Base-by-base conservation (phyloP, 164 flowering plant genomes). In the Dillenia suffruticosa region DNA sequence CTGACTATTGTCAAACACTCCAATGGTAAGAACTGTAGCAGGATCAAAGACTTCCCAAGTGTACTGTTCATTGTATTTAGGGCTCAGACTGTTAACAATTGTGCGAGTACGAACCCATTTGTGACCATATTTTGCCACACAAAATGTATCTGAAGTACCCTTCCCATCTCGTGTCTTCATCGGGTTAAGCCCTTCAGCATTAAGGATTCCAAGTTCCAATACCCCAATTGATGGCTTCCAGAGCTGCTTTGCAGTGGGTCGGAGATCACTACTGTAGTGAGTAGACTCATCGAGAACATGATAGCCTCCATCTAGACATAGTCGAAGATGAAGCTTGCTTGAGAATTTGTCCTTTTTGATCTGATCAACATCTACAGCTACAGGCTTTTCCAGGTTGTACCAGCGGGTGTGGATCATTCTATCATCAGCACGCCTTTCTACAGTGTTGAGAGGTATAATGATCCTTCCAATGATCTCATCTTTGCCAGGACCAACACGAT, bases 221-320 rank as follows among this genome's bases (percentile, higher is more conserved):
- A 90, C 71, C 16, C 97, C 96, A 43, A 90, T 83, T 9, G 96
- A 62, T 12, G 86, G 90, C 68, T 78, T 84, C 97, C 96, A 90
- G 1, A 90, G 83, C 75, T 84, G 96, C 63, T 83, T 90, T 49
- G 96, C 94, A 8, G 97, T 84, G 40, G 98, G 97, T 7, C 98
- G 90, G 46, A 93, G 92, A 62, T 93, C 98, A 56, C 93, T 88
- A 60, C 96, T 93, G 62, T 90, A 88, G 58, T 88, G 94, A 40
- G 92, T 90, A 1, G 97, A 87, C 62, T 93, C 97, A 61, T 90
- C 98, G 11, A 93, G 84, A 46, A 93, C 98, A 74, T 93, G 98
- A 63, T 93, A 93, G 1, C 98, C 98, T 66, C 98, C 96, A 72
- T 93, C 96, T 11, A 92, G 76, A 65, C 96, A 88, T 11, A 89